phyloP scores from a whole-genome alignment of 768 basidiomycete genomes.

The Lactifluus subvellereus region DNA sequence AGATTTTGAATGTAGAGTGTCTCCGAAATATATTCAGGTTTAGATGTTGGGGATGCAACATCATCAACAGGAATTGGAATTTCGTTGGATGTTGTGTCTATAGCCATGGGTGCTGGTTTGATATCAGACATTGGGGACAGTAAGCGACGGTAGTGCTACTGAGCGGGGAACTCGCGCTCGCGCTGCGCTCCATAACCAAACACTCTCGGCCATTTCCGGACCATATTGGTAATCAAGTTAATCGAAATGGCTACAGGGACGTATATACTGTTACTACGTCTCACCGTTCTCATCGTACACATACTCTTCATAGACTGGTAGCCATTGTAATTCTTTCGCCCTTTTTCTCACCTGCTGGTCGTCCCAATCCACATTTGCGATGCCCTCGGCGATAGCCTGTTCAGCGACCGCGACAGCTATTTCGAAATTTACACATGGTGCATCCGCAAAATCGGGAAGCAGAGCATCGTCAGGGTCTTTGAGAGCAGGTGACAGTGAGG shows the following conservation, averaged over 20 bases:
- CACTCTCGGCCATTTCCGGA: slow-evolving; percentile 7
- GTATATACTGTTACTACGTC: slow-evolving; percentile 21
- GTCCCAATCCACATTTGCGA: slow-evolving; percentile 52
- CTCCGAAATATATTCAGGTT: slow-evolving; percentile 57
- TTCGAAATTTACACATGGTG: slow-evolving; percentile 69
- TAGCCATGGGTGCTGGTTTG: not conserved
- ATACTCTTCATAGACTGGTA: slow-evolving; percentile 59
- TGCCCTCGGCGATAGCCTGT: slow-evolving; percentile 69
- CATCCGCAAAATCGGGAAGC: slow-evolving; percentile 70
- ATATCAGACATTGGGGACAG: slow-evolving; percentile 13
- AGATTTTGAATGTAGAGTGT: slow-evolving; percentile 95
- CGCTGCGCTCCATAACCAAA: not conserved
- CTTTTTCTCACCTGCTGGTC: slow-evolving; percentile 50
- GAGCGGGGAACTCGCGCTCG: not conserved
- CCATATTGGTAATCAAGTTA: slow-evolving; percentile 1
- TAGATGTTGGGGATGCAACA: slow-evolving; percentile 25
- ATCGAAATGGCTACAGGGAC: too few relatives aligned
- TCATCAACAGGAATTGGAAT: slow-evolving; percentile 22
- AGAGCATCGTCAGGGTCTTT: slow-evolving; percentile 65
- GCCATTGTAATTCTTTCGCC: slow-evolving; percentile 52
- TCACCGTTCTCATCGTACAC: slow-evolving; percentile 55
- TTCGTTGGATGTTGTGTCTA: slow-evolving; percentile 11
- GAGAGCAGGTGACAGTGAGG: slow-evolving; percentile 68
- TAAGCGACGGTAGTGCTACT: not conserved
- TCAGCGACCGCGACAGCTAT: slow-evolving; percentile 79